Base-by-base conservation (phyloP, 208 protist species). In the Acanthamoeba rhysodes region DNA sequence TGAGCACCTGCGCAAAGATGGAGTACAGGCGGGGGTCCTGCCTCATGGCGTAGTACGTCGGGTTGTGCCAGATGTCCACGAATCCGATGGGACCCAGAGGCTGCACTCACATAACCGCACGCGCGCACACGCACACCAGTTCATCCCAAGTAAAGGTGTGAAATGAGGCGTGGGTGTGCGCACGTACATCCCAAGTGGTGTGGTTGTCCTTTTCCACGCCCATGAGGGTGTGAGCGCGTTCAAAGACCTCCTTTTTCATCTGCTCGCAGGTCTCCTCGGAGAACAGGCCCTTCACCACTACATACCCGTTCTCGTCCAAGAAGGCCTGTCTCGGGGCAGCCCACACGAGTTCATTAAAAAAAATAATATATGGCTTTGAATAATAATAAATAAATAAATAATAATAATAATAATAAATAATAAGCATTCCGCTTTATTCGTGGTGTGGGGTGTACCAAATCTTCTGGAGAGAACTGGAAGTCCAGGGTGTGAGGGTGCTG, bases 21-120 rank as follows among this genome's bases (percentile, higher is more conserved):
- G 82, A 90, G 57, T 90, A 90, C n/a, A 90, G 82, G 57, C 48
- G 55, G 10, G 82, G 82, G 57, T 90, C 55, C 41, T 90, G 82
- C 24, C 82, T 24, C 32, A 90, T 32, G 24, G 55, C 29, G 29
- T 90, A 90, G 82, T 90, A 90, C 29, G 82, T 68, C n/a, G 82
- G 82, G n/a, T 62, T 90, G 55, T 90, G 82, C 82, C 82, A 90
- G 55, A 84, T 55, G 41, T 84, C 74, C 12, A 84, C 74, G 22
- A 84, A 84, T 3, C 74, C 74, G 18, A 84, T 27, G 9, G 74
- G 74, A 32, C 70, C 70, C 10, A 78, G 12, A 27, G 70, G n/a
- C 70, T 78, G 59, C 59, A 66, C 22, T 27, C 59, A 66, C 16
- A 22, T n/a, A 66, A n/a, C 59, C 6, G 22, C 57, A 18, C 20